A percentile compares a stretch with the other conserved stretches of the same genome.
Conservation (phyloP, 2,329 filamentous ascomycete genomes). For the Dactylellina sp. region DNA sequence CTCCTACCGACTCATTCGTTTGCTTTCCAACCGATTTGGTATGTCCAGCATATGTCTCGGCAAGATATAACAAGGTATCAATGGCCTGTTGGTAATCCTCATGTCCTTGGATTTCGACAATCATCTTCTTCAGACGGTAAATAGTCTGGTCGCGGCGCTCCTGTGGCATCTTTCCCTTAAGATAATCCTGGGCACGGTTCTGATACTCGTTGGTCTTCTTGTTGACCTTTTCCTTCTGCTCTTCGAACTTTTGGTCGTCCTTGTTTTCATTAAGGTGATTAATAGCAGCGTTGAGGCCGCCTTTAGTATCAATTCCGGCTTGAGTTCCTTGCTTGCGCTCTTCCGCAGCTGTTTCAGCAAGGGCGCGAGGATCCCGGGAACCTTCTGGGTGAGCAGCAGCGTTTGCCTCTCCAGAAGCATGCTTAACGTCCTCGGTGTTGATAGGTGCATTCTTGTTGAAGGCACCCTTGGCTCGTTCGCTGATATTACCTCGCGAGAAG, state of each 20-base stretch:
- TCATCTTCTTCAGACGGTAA: constrained; percentile 96
- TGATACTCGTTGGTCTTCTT: constrained; percentile 63
- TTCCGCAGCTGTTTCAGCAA: constrained; percentile 66
- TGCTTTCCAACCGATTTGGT: constrained; percentile 74
- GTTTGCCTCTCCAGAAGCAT: constrained; percentile 71
- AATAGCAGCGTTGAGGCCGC: constrained; percentile 63
- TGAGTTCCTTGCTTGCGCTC: constrained; percentile 66
- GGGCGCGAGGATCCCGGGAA: constrained; percentile 69
- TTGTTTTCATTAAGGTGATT: constrained; percentile 69
- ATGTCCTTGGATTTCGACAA: constrained; percentile 95
- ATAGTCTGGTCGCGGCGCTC: constrained; percentile 93
- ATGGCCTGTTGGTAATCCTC: constrained; percentile 94
- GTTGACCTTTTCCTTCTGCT: constrained; percentile 68
- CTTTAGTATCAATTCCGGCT: constrained; percentile 68
- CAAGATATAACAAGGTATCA: constrained; percentile 83
- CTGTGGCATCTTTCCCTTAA: constrained; percentile 86
- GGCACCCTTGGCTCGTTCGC: constrained; percentile 74
- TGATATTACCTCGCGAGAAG: constrained; percentile 76
- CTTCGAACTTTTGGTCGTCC: constrained; percentile 74
- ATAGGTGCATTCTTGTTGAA: constrained; percentile 70
- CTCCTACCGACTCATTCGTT: constrained; percentile 76
- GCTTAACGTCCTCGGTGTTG: constrained; percentile 71
- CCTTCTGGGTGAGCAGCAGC: constrained; percentile 70
- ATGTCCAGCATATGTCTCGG: constrained; percentile 85
- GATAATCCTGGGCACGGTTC: constrained; percentile 75